These are phyloP conservation scores for Nemania sp. DNA, from an alignment of 2,329 filamentous ascomycete genomes.

Conservation along the genomic window DNA sequence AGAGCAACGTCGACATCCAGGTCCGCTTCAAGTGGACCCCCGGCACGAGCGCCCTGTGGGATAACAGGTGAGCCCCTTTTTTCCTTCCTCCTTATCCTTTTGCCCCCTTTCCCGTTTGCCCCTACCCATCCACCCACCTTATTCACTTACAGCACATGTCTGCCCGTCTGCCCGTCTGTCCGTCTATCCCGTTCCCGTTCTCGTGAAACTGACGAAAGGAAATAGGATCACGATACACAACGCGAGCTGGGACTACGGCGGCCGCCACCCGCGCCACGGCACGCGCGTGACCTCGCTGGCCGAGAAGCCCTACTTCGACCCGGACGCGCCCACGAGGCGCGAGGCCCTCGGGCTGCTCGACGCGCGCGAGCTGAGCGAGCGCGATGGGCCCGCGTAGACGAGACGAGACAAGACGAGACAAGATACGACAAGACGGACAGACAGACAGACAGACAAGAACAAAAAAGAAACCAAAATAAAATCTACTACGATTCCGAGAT, in stretches of 20 bases:
- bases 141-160: too few relatives aligned
- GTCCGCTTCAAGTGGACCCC: constrained; percentile 73
- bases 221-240: constrained; percentile 72
- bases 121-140: too few relatives aligned
- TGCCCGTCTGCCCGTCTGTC: too few relatives aligned
- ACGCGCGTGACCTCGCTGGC: constrained; percentile 72
- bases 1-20: constrained; percentile 73
- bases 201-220: too few relatives aligned
- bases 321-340: constrained; percentile 66
- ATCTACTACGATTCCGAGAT: too few relatives aligned
- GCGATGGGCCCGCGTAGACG: constrained; percentile 38
- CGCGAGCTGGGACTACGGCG: constrained; percentile 74
- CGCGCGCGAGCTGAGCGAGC: constrained; percentile 53
- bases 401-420: not conserved
- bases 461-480: too few relatives aligned
- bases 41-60: constrained; percentile 69
- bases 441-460: too few relatives aligned
- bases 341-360: constrained; percentile 68
- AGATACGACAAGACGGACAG: too few relatives aligned
- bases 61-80: constrained; percentile 60
- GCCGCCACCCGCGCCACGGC: constrained; percentile 68
- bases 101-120: too few relatives aligned
- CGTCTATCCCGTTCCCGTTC: not conserved
- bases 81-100: too few relatives aligned
- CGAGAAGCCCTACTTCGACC: constrained; percentile 71